Evolutionary conservation across 129 eudicot genomes (phyloP).

Genomic region (Erigeron canadensis): DNA sequence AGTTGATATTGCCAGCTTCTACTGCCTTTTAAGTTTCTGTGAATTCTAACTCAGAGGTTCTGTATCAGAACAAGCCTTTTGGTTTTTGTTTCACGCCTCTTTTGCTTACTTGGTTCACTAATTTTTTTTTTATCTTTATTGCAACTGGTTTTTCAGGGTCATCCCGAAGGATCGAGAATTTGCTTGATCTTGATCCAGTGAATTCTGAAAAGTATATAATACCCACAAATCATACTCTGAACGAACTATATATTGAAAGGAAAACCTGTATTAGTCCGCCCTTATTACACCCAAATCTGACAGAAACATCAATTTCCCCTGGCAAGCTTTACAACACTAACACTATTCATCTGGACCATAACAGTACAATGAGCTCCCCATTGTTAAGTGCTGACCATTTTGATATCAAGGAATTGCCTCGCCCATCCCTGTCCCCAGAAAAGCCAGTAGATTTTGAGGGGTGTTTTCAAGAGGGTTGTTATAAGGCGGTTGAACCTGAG

Average conservation of each 20-base stretch:
- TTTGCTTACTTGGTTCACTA: constrained; percentile 13
- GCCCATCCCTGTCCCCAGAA: constrained; percentile 17
- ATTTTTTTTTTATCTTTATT: neutral
- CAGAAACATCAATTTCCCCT: constrained; percentile 14
- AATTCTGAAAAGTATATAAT: constrained; percentile 27
- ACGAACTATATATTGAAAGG: constrained; percentile 27
- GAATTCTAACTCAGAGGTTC: neutral
- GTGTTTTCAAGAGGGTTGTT: constrained; percentile 55
- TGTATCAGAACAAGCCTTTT: neutral
- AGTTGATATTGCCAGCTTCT: neutral
- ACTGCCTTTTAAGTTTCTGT: neutral
- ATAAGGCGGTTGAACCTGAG: constrained; percentile 33
- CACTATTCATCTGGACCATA: constrained; percentile 11
- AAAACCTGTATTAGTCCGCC: constrained; percentile 9
- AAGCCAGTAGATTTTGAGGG: constrained; percentile 34
- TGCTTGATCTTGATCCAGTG: constrained; percentile 55
- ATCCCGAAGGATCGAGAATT: constrained; percentile 52
- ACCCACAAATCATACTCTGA: constrained; percentile 15
- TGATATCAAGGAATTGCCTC: constrained; percentile 21
- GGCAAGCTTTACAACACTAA: constrained; percentile 14
- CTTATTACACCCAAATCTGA: constrained; percentile 17
- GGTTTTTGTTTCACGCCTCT: neutral
- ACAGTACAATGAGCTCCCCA: constrained; percentile 19
- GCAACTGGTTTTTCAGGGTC: constrained; percentile 49
- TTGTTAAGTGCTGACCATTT: constrained; percentile 31